These are phyloP conservation scores for Centella asiatica DNA, from an alignment of 129 eudicot species.

Conservation along the genomic window DNA sequence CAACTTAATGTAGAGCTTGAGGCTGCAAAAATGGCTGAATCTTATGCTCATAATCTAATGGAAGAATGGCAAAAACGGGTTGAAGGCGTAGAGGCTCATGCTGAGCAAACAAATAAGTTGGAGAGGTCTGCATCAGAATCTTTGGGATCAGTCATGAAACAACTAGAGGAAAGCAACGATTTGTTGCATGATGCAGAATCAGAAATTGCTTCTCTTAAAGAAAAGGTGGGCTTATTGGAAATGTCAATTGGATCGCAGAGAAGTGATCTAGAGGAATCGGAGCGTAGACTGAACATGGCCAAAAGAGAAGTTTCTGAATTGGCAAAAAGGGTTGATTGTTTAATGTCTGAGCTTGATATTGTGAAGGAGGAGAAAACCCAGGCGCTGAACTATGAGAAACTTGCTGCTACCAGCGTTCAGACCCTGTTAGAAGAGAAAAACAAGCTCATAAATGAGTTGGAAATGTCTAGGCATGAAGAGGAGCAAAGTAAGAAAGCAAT, in stretches of 20 bases:
- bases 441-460: slow-evolving; percentile 63
- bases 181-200: slow-evolving; percentile 63
- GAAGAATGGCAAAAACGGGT: slow-evolving; percentile 74
- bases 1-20: slow-evolving; percentile 76
- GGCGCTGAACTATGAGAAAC: slow-evolving; percentile 72
- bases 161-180: slow-evolving; percentile 61
- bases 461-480: slow-evolving; percentile 61
- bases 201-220: slow-evolving; percentile 70
- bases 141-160: slow-evolving; percentile 65
- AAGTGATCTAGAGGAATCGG: slow-evolving; percentile 67
- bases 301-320: slow-evolving; percentile 55
- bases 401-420: slow-evolving; percentile 80
- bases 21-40: slow-evolving; percentile 89
- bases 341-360: slow-evolving; percentile 54
- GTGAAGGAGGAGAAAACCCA: slow-evolving; percentile 70
- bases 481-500: slow-evolving; percentile 93
- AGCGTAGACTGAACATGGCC: slow-evolving; percentile 32
- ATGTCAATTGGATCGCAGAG: slow-evolving; percentile 53
- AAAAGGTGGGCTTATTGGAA: slow-evolving; percentile 74
- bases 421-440: slow-evolving; percentile 76
- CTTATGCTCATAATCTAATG: slow-evolving; percentile 60
- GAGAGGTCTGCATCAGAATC: slow-evolving; percentile 86
- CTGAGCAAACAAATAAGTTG: slow-evolving; percentile 64
- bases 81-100: slow-evolving; percentile 58
- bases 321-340: slow-evolving; percentile 40